Evolutionary conservation across 2,329 filamentous ascomycete genomes (phyloP).

Genomic region (Scytalidium sp.): DNA sequence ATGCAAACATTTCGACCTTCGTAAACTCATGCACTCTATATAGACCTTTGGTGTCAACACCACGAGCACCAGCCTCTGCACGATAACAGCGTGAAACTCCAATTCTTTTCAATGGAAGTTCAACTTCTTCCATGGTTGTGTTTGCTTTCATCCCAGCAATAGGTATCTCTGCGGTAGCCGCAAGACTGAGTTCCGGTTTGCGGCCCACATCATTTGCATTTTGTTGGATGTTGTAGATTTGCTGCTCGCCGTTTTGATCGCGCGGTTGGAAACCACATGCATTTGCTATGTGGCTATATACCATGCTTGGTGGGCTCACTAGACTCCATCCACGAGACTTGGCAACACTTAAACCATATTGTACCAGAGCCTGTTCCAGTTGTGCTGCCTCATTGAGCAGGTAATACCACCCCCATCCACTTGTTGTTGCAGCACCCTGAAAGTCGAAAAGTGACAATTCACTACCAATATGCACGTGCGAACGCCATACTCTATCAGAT

Average conservation of each 20-base stretch:
- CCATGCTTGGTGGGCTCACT: constrained; percentile 82
- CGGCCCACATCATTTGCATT: constrained; percentile 56
- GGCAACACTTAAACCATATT: constrained; percentile 77
- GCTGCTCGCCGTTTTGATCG: constrained; percentile 86
- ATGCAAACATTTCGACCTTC: constrained; percentile 97
- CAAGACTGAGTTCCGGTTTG: constrained; percentile 70
- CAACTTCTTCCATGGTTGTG: constrained; percentile 57
- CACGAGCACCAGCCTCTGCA: constrained; percentile 88
- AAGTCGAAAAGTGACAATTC: constrained; percentile 93
- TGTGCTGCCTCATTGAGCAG: constrained; percentile 87
- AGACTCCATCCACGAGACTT: constrained; percentile 73
- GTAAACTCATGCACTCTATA: constrained; percentile 99
- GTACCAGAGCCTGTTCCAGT: constrained; percentile 90
- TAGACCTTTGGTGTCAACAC: constrained; percentile 86
- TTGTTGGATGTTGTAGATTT: constrained; percentile 80
- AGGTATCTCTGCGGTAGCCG: constrained; percentile 92
- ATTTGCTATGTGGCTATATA: constrained; percentile 86
- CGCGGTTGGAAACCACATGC: constrained; percentile 94
- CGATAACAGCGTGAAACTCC: constrained; percentile 92
- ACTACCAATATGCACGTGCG: constrained; percentile 82
- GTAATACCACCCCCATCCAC: constrained; percentile 98
- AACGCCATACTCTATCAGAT: constrained; percentile 51
- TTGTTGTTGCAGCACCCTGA: constrained; percentile 71
- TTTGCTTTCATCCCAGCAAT: constrained; percentile 88
- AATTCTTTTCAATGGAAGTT: constrained; percentile 75